These are phyloP conservation scores for Lyophyllum semitale DNA, from an alignment of 768 basidiomycete genomes.

Conservation along the genomic window DNA sequence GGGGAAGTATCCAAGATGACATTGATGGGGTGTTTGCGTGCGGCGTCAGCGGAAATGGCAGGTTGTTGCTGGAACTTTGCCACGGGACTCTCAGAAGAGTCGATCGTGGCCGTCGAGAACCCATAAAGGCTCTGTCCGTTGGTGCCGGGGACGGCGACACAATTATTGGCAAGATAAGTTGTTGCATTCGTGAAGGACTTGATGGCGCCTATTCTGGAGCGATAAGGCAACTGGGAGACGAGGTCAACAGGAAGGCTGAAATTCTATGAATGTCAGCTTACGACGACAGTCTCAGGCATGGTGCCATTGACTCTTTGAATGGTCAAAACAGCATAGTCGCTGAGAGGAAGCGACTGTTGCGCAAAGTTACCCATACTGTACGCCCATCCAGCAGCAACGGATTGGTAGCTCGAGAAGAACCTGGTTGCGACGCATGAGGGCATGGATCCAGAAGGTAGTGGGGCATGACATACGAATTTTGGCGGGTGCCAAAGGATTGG, in stretches of 20 bases:
- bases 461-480: conserved; percentile 40
- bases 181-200: conserved; percentile 48
- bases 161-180: conserved; percentile 56
- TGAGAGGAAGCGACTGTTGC: conserved; percentile 51
- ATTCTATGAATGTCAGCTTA: conserved; percentile 23
- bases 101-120: conserved; percentile 9
- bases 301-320: conserved; percentile 43
- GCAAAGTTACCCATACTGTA: conserved; percentile 59
- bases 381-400: conserved; percentile 37
- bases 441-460: not conserved
- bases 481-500: conserved; percentile 52
- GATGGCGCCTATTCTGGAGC: conserved; percentile 50
- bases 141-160: conserved; percentile 45
- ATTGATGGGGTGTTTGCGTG: conserved; percentile 43
- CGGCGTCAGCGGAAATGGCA: conserved; percentile 27
- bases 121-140: conserved; percentile 48
- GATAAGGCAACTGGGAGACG: conserved; percentile 53
- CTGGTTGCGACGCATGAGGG: conserved; percentile 21
- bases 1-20: conserved; percentile 50
- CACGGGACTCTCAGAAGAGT: conserved; percentile 23
- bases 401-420: conserved; percentile 47
- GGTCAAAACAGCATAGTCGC: conserved; percentile 48
- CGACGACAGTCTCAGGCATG: conserved; percentile 44
- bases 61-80: conserved; percentile 43
- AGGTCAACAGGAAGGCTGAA: not conserved